Evolutionary conservation across 345 rosid species (phyloP).

Genomic region (Garcia nutans): DNA sequence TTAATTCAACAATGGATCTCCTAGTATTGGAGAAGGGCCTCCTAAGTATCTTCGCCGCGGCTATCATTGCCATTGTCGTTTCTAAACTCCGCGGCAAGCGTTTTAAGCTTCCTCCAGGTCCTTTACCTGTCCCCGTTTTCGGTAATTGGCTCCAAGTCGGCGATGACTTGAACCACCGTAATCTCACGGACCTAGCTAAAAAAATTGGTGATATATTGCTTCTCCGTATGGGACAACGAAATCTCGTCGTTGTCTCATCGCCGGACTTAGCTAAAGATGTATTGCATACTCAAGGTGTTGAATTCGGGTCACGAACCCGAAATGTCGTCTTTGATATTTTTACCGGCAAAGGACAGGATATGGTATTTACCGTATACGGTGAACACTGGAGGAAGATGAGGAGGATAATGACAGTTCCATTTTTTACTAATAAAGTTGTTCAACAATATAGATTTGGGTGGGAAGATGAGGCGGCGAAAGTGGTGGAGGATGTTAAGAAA

Average conservation of each 20-base stretch:
- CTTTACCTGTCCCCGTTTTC: slow-evolving; percentile 76
- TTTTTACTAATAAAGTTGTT: slow-evolving; percentile 89
- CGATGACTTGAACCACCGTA: slow-evolving; percentile 92
- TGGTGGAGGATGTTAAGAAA: slow-evolving; percentile 75
- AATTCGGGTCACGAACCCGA: slow-evolving; percentile 91
- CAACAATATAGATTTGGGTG: slow-evolving; percentile 70
- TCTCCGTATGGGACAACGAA: slow-evolving; percentile 85
- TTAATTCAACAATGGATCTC: slow-evolving; percentile 58
- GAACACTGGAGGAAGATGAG: slow-evolving; percentile 99
- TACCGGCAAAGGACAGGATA: slow-evolving; percentile 97
- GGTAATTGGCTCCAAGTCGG: slow-evolving; percentile 99
- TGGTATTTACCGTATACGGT: slow-evolving; percentile 98
- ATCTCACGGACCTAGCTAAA: slow-evolving; percentile 70
- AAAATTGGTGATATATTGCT: slow-evolving; percentile 68
- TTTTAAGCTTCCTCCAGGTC: slow-evolving; percentile 90
- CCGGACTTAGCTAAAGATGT: slow-evolving; percentile 88
- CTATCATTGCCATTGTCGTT: slow-evolving; percentile 56
- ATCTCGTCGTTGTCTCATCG: slow-evolving; percentile 88
- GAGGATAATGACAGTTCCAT: slow-evolving; percentile 97
- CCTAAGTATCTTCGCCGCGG: slow-evolving; percentile 66
- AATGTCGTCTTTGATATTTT: slow-evolving; percentile 96
- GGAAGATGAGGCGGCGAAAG: slow-evolving; percentile 71
- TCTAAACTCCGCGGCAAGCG: slow-evolving; percentile 85
- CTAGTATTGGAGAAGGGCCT: slow-evolving; percentile 77
- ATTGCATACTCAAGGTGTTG: slow-evolving; percentile 87